Evolutionary conservation across 805 yeast species (phyloP), one percentile per base, ranked within the genome.

Genomic region (Candida pseudoglaebosa): DNA sequence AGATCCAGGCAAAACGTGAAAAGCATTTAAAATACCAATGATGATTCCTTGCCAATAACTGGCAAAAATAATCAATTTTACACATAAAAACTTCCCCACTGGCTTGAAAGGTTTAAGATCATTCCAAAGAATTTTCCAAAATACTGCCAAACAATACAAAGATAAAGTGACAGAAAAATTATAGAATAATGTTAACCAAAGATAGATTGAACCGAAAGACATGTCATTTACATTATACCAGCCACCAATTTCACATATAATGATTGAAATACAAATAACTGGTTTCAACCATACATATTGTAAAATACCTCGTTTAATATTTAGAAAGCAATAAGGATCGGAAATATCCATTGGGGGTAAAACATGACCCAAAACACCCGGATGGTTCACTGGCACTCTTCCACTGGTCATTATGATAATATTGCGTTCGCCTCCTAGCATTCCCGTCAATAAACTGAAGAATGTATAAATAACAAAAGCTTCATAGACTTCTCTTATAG

Each of bases 251-350:
- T 78, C 75, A 21, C 77, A 60, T 28, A 74, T 38, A 17, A 75
- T 56, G 18, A 73, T 67, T n/a, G 73, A 62, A 9, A 80, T 42
- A 43, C 89, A 82, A n/a, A 90, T 69, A 10, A 87, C 43, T 0
- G 97, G 97, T 52, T 95, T 90, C 43, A 90, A 59, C 96, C 96
- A 93, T 5, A 91, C 96, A 54, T 91, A 93, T 59, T 93, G 99
- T 36, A 93, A 63, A 5, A 93, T 82, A 2, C 95, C 91, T 43
- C 95, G 65, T 53, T 93, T 93, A 36, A 93, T 78, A 14, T 63
- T 63, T 42, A 91, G 62, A 54, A 89, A 86, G 3, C 87, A 80
- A 20, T 70, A 69, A 0, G 99, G 96, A 53, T 93, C 95, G 2
- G 91, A 80, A 22, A 93, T 82, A 58, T 91, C 96, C 17, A 90